Percentiles rank a stretch among this genome's conserved stretches.
phyloP scores from a whole-genome alignment of 768 basidiomycete species.

The Tubosaeta sp. region DNA sequence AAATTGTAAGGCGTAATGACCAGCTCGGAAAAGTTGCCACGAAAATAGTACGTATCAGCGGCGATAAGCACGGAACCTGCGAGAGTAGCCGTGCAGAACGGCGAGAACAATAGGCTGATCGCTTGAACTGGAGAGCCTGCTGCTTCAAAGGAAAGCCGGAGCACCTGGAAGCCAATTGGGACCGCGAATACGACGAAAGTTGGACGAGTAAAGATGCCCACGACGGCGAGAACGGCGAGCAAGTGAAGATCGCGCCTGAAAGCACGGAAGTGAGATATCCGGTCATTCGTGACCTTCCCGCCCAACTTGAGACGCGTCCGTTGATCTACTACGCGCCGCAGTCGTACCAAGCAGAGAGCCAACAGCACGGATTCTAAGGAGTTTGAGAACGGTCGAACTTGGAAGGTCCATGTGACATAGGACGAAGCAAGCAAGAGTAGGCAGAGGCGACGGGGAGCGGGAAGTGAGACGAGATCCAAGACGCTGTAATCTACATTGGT shows the following conservation, averaged over 20 bases:
- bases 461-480: slow-evolving; percentile 17
- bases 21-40: slow-evolving; percentile 12
- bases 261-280: background rate
- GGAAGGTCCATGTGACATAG: slow-evolving; percentile 35
- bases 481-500: slow-evolving; percentile 23
- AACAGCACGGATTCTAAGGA: slow-evolving; percentile 33
- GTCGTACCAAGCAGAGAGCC: slow-evolving; percentile 26
- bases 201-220: slow-evolving; percentile 33
- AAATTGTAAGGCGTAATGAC: slow-evolving; percentile 38
- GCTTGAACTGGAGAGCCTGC: slow-evolving; percentile 8
- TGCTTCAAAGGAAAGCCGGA: slow-evolving; percentile 12
- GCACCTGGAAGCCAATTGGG: slow-evolving; percentile 28
- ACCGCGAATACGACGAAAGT: slow-evolving; percentile 34
- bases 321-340: slow-evolving; percentile 16
- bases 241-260: slow-evolving; percentile 19
- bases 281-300: background rate
- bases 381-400: slow-evolving; percentile 39
- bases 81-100: slow-evolving; percentile 19
- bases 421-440: slow-evolving; percentile 34
- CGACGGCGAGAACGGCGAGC: slow-evolving; percentile 24
- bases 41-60: slow-evolving; percentile 34
- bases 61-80: slow-evolving; percentile 17
- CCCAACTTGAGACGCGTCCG: background rate
- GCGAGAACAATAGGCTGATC: slow-evolving; percentile 11
- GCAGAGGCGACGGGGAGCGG: slow-evolving; percentile 16